A percentile compares a stretch with the other conserved stretches of the same genome.
Conservation (phyloP, 2,329 filamentous ascomycete species). For the Microsporum audouinii region DNA sequence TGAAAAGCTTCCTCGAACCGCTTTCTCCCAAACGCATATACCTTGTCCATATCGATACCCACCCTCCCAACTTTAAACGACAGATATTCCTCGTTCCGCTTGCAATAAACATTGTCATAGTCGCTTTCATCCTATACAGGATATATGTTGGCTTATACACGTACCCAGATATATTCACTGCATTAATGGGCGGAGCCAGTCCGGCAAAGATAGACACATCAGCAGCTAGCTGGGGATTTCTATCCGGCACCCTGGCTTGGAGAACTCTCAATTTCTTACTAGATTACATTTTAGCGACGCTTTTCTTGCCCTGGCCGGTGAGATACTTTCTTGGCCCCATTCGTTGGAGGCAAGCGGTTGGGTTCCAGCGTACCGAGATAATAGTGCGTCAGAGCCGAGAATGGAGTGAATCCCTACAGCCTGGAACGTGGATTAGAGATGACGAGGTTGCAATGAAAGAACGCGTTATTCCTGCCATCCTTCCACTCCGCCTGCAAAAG, state of each 20-base stretch:
- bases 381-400: slow-evolving; percentile 62
- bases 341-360: slow-evolving; percentile 60
- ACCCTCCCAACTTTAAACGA: slow-evolving; percentile 59
- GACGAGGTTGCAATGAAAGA: slow-evolving; percentile 44
- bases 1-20: slow-evolving; percentile 54
- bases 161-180: slow-evolving; percentile 57
- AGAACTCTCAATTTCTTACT: slow-evolving; percentile 57
- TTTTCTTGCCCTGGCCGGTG: slow-evolving; percentile 62
- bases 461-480: slow-evolving; percentile 57
- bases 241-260: slow-evolving; percentile 46
- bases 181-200: slow-evolving; percentile 55
- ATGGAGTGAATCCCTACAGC: slow-evolving; percentile 46
- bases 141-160: slow-evolving; percentile 57
- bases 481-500: slow-evolving; percentile 58
- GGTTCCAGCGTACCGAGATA: slow-evolving; percentile 69
- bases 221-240: slow-evolving; percentile 45
- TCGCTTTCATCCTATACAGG: slow-evolving; percentile 54
- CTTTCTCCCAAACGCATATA: slow-evolving; percentile 64
- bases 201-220: slow-evolving; percentile 52
- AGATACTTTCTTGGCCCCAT: slow-evolving; percentile 60
- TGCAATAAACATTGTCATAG: slow-evolving; percentile 60
- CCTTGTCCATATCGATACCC: slow-evolving; percentile 69
- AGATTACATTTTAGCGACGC: slow-evolving; percentile 58
- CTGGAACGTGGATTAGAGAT: slow-evolving; percentile 30
- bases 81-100: slow-evolving; percentile 74